Conservation (phyloP, 768 basidiomycete genomes). For the Omphalotus guepiniiformis region DNA sequence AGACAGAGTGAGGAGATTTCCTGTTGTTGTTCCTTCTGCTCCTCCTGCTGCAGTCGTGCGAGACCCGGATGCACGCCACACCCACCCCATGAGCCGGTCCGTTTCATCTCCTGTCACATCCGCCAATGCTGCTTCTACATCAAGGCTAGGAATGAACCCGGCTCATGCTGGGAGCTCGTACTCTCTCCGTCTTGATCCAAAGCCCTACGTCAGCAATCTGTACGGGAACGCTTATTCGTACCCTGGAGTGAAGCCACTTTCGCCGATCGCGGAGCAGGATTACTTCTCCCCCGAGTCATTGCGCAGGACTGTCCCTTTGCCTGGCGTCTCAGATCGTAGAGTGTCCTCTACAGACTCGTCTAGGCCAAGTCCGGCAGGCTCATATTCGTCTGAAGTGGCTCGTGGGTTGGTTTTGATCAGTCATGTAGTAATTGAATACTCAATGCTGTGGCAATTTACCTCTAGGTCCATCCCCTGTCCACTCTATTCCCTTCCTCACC, state of each 20-base stretch:
- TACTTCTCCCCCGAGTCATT: constrained; percentile 48
- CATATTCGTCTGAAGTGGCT: constrained; percentile 34
- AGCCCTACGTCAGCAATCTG: constrained; percentile 33
- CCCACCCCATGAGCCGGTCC: constrained; percentile 21
- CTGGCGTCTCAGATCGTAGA: constrained; percentile 17
- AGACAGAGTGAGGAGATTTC: neutral
- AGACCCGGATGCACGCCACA: constrained; percentile 7
- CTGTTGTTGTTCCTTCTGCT: neutral
- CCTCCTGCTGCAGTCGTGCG: constrained; percentile 3
- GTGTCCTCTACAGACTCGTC: constrained; percentile 15
- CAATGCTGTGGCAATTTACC: neutral
- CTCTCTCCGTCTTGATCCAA: constrained; percentile 36
- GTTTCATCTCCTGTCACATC: constrained; percentile 25
- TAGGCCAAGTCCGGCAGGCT: constrained; percentile 31
- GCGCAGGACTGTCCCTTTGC: constrained; percentile 31
- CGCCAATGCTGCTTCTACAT: constrained; percentile 19
- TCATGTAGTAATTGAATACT: neutral
- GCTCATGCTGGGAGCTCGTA: constrained; percentile 35
- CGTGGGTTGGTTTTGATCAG: constrained; percentile 33
- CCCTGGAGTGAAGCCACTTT: constrained; percentile 46
- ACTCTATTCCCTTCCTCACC: constrained; percentile 53
- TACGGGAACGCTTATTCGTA: constrained; percentile 40
- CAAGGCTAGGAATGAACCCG: constrained; percentile 15
- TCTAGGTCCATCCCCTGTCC: constrained; percentile 45
- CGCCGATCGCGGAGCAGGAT: constrained; percentile 64